phyloP scores from a whole-genome alignment of 345 rosid genomes.

The Capsella bursapastoris region DNA sequence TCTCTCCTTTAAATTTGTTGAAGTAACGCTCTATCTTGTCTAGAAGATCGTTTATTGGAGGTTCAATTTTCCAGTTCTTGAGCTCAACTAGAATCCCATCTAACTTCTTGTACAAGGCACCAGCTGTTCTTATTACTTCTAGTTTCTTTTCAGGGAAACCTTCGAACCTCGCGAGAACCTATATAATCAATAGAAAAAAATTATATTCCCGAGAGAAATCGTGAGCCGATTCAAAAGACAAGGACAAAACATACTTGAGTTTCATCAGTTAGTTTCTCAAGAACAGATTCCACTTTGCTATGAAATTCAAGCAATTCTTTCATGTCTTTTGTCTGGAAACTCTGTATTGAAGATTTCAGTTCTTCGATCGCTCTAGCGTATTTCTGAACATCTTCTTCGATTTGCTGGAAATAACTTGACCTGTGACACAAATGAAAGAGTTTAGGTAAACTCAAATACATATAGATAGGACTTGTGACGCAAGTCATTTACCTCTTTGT shows the following conservation, averaged over 20 bases:
- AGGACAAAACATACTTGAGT: constrained; percentile 51
- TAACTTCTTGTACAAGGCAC: constrained; percentile 58
- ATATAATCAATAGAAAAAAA: not conserved
- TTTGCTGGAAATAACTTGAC: constrained; percentile 70
- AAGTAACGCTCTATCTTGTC: constrained; percentile 61
- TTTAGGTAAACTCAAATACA: not conserved
- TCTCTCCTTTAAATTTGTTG: constrained; percentile 63
- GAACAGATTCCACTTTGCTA: constrained; percentile 51
- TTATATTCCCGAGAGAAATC: not conserved
- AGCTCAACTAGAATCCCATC: constrained; percentile 53
- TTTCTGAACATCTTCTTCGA: constrained; percentile 64
- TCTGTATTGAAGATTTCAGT: constrained; percentile 51
- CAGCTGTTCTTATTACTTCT: constrained; percentile 61
- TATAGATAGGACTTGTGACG: constrained; percentile 19
- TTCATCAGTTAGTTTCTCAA: constrained; percentile 67
- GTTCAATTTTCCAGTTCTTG: constrained; percentile 58
- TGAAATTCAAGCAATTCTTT: constrained; percentile 60
- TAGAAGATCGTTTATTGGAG: constrained; percentile 61
- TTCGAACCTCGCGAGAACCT: constrained; percentile 72
- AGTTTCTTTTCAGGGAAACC: constrained; percentile 70
- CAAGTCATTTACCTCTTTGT: constrained; percentile 57
- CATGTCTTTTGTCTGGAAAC: constrained; percentile 61
- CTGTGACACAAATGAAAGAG: constrained; percentile 36
- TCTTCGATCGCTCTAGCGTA: constrained; percentile 50
- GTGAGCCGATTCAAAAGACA: not conserved